Conservation (phyloP, 441 rosid genomes). For the Lepidium campestre region DNA sequence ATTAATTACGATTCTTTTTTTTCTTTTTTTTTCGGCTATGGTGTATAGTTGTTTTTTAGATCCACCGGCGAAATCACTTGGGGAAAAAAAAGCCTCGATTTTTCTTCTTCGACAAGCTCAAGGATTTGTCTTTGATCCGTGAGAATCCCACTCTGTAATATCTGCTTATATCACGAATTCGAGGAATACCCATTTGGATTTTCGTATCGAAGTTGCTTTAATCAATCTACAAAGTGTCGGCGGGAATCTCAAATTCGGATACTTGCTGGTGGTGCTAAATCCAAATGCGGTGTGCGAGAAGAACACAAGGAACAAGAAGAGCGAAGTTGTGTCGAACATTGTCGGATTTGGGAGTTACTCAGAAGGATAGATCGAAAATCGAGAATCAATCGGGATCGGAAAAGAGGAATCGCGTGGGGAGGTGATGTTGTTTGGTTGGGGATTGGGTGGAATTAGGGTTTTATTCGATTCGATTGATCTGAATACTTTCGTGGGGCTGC, state of each 20-base stretch:
- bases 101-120: constrained; percentile 16
- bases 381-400: constrained; percentile 17
- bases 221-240: not conserved
- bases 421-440: constrained; percentile 60
- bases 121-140: constrained; percentile 27
- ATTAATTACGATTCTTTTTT: constrained; percentile 10
- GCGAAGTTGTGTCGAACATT: not conserved
- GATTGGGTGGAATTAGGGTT: constrained; percentile 35
- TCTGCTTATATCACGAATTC: constrained; percentile 21
- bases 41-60: constrained; percentile 24
- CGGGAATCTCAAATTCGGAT: constrained; percentile 15
- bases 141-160: constrained; percentile 4
- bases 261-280: constrained; percentile 22
- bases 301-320: constrained; percentile 28
- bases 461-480: constrained; percentile 16
- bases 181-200: constrained; percentile 22
- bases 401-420: constrained; percentile 30
- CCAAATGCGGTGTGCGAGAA: constrained; percentile 54
- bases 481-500: constrained; percentile 46
- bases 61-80: constrained; percentile 37
- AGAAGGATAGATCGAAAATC: constrained; percentile 28
- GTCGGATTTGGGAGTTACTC: constrained; percentile 11
- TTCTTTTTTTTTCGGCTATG: not conserved
- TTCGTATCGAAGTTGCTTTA: constrained; percentile 24
- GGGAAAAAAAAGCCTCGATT: not conserved